Base-by-base conservation (phyloP, 345 rosid species). In the Brassica carinata region DNA sequence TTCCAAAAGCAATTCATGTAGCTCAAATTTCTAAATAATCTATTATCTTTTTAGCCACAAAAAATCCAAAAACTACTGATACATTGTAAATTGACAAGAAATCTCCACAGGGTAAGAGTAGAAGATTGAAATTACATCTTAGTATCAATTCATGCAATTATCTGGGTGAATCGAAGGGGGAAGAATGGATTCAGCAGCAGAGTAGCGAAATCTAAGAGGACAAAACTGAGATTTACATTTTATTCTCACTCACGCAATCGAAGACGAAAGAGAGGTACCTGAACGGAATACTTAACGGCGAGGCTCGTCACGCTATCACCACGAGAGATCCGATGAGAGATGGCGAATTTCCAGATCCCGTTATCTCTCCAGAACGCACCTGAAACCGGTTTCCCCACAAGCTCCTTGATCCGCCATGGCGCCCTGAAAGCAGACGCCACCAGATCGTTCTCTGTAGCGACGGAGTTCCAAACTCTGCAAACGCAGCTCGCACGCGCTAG, bases 231-330 rank as follows among this genome's bases (percentile, higher is more conserved):
- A 65, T 53, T 33, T 9, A 11, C 19, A 40, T 18, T 74, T 51
- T 23, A 48, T 13, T 13, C 17, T 64, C 1, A 31, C 8, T 64
- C 14, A 15, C 8, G 7, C 26, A 62, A 70, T 57, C 27, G 26
- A 18, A 31, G 17, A 51, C 8, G 29, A 51, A 67, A 23, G 57
- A 23, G 57, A 27, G 55, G 43, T 75, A 94, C 99, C 92, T 95
- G 99, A 73, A 87, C 95, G 1, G 98, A 91, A 77, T 92, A 94
- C 83, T 91, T 94, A 3, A 91, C 97, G 19, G 98, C 95, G 45
- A 92, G 97, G 71, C 93, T 82, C 1, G 94, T 87, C 3, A 94
- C 90, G 55, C 84, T 83, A 34, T 92, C 95, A 34, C 92, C 93
- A 61, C 89, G 87, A 29, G 45, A 76, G 72, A 94, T 83, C 85